Conservation (phyloP, 257 asterid species). For the Jasminum sambac region DNA sequence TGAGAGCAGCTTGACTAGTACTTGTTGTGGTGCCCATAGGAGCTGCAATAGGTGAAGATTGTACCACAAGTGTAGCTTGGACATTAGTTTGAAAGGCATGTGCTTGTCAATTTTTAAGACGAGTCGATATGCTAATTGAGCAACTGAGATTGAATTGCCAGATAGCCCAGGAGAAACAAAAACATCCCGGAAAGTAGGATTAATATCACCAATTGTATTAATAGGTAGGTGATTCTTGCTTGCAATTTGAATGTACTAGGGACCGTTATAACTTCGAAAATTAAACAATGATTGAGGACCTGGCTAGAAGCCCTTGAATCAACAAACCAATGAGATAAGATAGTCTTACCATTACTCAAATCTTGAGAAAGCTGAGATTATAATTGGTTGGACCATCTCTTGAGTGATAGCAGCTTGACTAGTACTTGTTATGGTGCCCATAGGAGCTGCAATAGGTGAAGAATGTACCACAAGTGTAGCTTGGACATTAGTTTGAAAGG, state of each 20-base stretch:
- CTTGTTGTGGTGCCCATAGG: background rate
- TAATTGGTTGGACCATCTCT: background rate
- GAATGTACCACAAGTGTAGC: background rate
- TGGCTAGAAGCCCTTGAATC: background rate
- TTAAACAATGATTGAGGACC: background rate
- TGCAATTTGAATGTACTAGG: background rate
- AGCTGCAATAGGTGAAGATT: constrained; percentile 1
- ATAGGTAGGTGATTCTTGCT: background rate
- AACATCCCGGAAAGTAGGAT: too few species aligned
- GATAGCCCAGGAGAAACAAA: too few species aligned
- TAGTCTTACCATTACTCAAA: background rate
- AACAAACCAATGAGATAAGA: constrained; percentile 5
- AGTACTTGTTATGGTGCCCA: background rate
- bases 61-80: background rate
- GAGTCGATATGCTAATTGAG: too few species aligned
- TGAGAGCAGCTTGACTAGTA: background rate
- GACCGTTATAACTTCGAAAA: background rate
- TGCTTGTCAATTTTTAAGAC: background rate
- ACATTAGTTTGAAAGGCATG: background rate
- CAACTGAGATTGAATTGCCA: too few species aligned
- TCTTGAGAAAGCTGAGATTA: background rate
- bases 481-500: background rate
- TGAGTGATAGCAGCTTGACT: background rate
- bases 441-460: background rate
- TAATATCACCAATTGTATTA: too few species aligned